Base-by-base conservation (phyloP, 257 asterid genomes). In the Capsicum baccatum region DNA sequence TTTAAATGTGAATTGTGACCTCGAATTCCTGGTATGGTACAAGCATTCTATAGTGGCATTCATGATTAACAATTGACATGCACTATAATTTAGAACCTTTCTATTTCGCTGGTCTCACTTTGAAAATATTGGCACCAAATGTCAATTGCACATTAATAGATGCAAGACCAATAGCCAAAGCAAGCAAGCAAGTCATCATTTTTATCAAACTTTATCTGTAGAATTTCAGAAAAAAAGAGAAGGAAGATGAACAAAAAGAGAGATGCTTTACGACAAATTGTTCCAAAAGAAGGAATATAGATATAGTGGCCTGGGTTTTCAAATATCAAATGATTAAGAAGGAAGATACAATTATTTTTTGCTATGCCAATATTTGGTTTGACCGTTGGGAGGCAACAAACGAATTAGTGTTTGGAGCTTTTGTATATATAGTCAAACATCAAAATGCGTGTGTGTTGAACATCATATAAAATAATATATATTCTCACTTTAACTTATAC, bases 321-420 rank as follows among this genome's bases (percentile, higher is more conserved):
- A 78, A 78, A 54, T 33, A 4, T 33, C 62, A 54, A 78, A 78
- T 78, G 82, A 78, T 76, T 76, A 76, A 3, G 13, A 76, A 76
- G 62, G 26, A 66, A 13, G 10, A 35, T 33, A 66, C n/a, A 66
- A 35, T 66, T 14, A 33, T n/a, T 44, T 78, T 50, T 26, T 54
- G 8, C 26, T 26, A 50, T 14, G 6, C 9, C 47, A 26, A 33
- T 26, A 14, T 78, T 33, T 78, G 44, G 82, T 78, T 78, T 8
- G 82, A 78, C 82, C 21, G 60, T 54, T 78, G 54, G 82, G 64
- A 78, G 82, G 33, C 82, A 78, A 78, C 82, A 78, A 78, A 14
- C 9, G 33, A 26, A 52, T 76, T 54, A 21, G 26, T 50, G 14
- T n/a, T 73, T 73, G 42, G 56, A 47, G 68, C 15, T 62, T 62